phyloP scores from a whole-genome alignment of 768 basidiomycete species.

The Boletus barrowsii region DNA sequence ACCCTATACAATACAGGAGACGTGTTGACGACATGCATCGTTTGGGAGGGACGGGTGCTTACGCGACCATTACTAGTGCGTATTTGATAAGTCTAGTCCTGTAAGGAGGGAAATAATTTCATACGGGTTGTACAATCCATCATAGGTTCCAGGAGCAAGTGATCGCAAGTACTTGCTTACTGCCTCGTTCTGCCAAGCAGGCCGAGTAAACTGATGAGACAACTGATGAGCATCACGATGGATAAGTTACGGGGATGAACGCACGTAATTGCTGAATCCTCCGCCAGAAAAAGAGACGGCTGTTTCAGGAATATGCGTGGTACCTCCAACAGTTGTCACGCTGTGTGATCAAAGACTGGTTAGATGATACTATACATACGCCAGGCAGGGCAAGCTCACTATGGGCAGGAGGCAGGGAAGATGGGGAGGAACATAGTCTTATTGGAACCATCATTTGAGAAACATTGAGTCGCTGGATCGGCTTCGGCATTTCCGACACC shows the following conservation, averaged over 20 bases:
- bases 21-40: not conserved
- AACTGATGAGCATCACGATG: slow-evolving; percentile 4
- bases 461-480: slow-evolving; percentile 56
- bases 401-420: slow-evolving; percentile 65
- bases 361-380: slow-evolving; percentile 30
- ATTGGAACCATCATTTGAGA: slow-evolving; percentile 57
- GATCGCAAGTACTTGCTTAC: slow-evolving; percentile 44
- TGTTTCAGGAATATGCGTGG: slow-evolving; percentile 54
- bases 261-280: slow-evolving; percentile 70
- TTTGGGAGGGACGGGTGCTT: slow-evolving; percentile 14
- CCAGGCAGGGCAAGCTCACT: too few species aligned
- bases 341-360: slow-evolving; percentile 30
- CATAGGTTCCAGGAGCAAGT: slow-evolving; percentile 47
- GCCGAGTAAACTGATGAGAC: slow-evolving; percentile 45
- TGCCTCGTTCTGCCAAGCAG: slow-evolving; percentile 47
- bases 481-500: slow-evolving; percentile 68
- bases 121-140: slow-evolving; percentile 60
- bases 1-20: slow-evolving; percentile 30
- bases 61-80: slow-evolving; percentile 51
- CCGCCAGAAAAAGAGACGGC: slow-evolving; percentile 65
- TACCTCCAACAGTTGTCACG: slow-evolving; percentile 72
- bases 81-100: not conserved
- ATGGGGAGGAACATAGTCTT: slow-evolving; percentile 49
- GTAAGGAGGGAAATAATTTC: slow-evolving; percentile 12
- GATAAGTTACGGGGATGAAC: not conserved